These are phyloP conservation scores for Lasiodiplodia theobromae DNA, from an alignment of 2,329 filamentous ascomycete genomes.

Conservation along the genomic window DNA sequence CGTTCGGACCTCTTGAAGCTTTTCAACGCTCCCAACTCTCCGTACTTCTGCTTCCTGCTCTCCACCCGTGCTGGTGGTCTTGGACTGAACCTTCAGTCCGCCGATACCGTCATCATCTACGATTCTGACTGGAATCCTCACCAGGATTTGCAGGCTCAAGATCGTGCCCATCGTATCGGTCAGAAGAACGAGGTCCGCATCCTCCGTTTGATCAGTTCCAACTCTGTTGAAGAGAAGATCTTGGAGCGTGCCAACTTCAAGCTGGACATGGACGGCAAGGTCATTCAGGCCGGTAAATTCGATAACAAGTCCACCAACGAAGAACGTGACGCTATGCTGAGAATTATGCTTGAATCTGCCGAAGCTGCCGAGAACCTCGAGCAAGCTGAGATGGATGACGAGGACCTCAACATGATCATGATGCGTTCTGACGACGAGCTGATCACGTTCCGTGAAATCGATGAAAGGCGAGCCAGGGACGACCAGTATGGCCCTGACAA, in stretches of 20 bases:
- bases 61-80: constrained; percentile 98
- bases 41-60: constrained; percentile 98
- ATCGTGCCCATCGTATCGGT: constrained; percentile 99
- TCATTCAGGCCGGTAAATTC: constrained; percentile 98
- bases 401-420: constrained; percentile 94
- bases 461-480: constrained; percentile 73
- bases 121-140: constrained; percentile 99
- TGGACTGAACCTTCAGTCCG: constrained; percentile 94
- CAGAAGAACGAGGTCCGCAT: constrained; percentile 99
- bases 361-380: constrained; percentile 75
- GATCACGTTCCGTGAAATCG: constrained; percentile 78
- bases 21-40: constrained; percentile 89
- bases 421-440: constrained; percentile 87
- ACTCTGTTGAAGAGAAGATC: constrained; percentile 98
- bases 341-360: constrained; percentile 86
- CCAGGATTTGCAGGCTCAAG: constrained; percentile 97
- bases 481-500: constrained; percentile 76
- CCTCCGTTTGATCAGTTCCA: constrained; percentile 91
- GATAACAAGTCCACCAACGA: constrained; percentile 99
- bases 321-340: constrained; percentile 94
- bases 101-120: constrained; percentile 99
- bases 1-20: constrained; percentile 86
- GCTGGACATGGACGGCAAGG: constrained; percentile 98
- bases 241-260: constrained; percentile 96
- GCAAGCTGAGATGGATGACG: constrained; percentile 97